Conservation (phyloP, 1,284 basidiomycete species). For the Moniliella sp. region DNA sequence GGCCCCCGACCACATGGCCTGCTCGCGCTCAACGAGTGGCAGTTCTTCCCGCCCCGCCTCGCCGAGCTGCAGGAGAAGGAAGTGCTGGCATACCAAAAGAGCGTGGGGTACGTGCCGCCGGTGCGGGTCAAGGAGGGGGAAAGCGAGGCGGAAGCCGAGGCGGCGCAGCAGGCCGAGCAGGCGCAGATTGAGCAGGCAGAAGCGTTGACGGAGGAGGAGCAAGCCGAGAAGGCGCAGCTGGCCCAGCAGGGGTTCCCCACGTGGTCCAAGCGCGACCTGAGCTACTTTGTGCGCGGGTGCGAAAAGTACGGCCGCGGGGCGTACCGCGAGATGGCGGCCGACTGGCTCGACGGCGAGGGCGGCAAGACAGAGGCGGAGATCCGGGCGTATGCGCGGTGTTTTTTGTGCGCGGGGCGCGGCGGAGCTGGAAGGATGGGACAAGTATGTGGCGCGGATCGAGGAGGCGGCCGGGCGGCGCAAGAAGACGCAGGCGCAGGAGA, state of each 20-base stretch:
- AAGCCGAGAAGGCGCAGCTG: slow-evolving; percentile 49
- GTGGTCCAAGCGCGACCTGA: slow-evolving; percentile 64
- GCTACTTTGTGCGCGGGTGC: slow-evolving; percentile 62
- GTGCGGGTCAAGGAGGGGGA: slow-evolving; percentile 44
- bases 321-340: slow-evolving; percentile 54
- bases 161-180: slow-evolving; percentile 46
- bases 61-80: slow-evolving; percentile 71
- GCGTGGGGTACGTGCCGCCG: slow-evolving; percentile 55
- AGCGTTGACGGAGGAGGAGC: slow-evolving; percentile 44
- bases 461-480: slow-evolving; percentile 23
- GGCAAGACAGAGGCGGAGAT: slow-evolving; percentile 59
- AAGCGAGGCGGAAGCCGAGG: slow-evolving; percentile 12
- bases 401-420: slow-evolving; percentile 63
- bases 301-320: slow-evolving; percentile 68
- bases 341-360: slow-evolving; percentile 41
- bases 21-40: slow-evolving; percentile 73
- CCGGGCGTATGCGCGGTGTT: slow-evolving; percentile 59
- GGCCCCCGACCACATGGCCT: slow-evolving; percentile 71
- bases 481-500: slow-evolving; percentile 20
- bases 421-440: slow-evolving; percentile 41
- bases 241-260: slow-evolving; percentile 17
- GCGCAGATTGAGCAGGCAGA: slow-evolving; percentile 52
- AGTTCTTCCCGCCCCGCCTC: slow-evolving; percentile 73
- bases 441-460: slow-evolving; percentile 23
- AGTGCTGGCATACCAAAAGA: slow-evolving; percentile 36